Conservation (phyloP, 495 filamentous ascomycete species). For the Neurospora sp. region DNA sequence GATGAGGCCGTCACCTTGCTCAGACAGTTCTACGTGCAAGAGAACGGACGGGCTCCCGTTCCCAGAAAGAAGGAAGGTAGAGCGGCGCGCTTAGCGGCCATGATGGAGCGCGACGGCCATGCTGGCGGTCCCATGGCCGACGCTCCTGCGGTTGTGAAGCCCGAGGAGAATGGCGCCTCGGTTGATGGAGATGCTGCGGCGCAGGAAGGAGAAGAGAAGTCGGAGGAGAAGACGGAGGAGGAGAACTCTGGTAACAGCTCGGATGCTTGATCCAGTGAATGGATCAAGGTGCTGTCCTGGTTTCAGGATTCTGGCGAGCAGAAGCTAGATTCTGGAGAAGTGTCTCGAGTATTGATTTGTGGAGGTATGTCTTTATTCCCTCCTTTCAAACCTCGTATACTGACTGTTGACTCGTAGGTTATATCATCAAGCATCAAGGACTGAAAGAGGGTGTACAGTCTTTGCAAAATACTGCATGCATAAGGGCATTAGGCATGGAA, state of each 20-base stretch:
- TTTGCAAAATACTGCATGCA: not conserved
- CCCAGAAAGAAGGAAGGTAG: conserved; percentile 44
- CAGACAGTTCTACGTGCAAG: conserved; percentile 90
- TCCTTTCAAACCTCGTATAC: not conserved
- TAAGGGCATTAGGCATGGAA: not conserved
- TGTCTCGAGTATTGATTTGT: not conserved
- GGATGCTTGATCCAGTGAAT: not conserved
- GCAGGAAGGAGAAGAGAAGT: not conserved
- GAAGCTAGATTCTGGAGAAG: not conserved
- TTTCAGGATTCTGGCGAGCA: not conserved
- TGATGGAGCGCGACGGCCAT: conserved; percentile 29
- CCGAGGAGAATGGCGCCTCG: not conserved
- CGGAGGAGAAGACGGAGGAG: not conserved
- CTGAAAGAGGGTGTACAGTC: not conserved
- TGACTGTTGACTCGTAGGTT: not conserved
- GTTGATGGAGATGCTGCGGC: not conserved
- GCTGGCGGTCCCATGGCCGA: conserved; percentile 17
- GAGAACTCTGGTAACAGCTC: not conserved
- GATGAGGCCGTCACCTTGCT: conserved; percentile 86
- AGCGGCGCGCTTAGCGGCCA: conserved; percentile 36
- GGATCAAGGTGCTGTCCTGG: not conserved
- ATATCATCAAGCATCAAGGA: not conserved
- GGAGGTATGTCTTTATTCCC: not conserved
- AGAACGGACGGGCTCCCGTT: conserved; percentile 65
- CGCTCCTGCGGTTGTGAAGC: not conserved